Base-by-base conservation (phyloP, 805 yeast species). In the Nakazawaea anatomiae region DNA sequence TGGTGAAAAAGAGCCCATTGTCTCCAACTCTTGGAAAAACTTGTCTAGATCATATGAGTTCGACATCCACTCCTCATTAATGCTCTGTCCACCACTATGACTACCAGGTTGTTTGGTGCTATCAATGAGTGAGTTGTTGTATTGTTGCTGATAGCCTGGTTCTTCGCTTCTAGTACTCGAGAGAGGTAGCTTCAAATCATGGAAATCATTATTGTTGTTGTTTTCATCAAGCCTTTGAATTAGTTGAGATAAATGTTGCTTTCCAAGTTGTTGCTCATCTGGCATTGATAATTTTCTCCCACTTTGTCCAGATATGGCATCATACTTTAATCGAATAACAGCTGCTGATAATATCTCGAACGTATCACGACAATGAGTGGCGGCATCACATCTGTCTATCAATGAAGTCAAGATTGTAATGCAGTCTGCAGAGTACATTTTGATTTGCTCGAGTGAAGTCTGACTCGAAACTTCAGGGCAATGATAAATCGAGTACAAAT, bases 321-420 rank as follows among this genome's bases (percentile, higher is more conserved):
- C 47, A 54, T 76, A 83, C 55, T 74, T 76, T 47, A 88, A 64
- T 59, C 80, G 79, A 12, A 85, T 70, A 11, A 89, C 83, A 0
- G 88, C 96, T 6, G 86, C 83, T 0, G 87, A 74, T 44, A 89
- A 65, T 35, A 86, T 78, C 55, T 85, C 87, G 60, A 85, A 85
- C 32, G 87, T 83, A 54, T 83, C 87, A 39, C 78, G 72, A 60
- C 96, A 88, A 48, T 77, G 80, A 7, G 68, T 67, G 0, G 96
- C 95, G 1, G 96, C 92, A 54, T 85, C 90, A 65, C 96, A 88
- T 41, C 81, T 74, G 45, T 83, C 89, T 30, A 74, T 69, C 59
- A 89, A 69, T 34, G 85, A 79, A 27, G 74, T 72, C 50, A 89
- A 66, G 3, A 87, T 85, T 11, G 72, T 70, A 47, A 82, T 70